Base-by-base conservation (phyloP, 2,329 filamentous ascomycete genomes). In the Colletotrichum australisinense region DNA sequence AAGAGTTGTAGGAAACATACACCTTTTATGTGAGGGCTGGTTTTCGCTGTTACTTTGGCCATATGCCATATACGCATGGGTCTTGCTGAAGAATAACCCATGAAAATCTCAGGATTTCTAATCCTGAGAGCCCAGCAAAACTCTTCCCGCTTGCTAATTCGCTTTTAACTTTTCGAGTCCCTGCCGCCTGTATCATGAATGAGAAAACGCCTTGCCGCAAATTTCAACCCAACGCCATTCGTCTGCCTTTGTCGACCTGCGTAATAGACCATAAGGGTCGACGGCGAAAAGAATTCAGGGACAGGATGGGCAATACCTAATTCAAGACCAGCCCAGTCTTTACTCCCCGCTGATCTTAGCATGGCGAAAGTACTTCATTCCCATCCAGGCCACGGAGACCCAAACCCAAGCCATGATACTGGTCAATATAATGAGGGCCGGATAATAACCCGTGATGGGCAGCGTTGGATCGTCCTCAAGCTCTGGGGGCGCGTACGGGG, bases 301-400 rank as follows among this genome's bases (percentile, higher is more conserved):
- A n/a, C 19, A n/a, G 42, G 19, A 49, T 49, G 42, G 19, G 19
- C 42, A 8, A 22, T 8, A 28, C 26, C 26, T 28, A 26, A 56
- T 19, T 22, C 53, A 56, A 28, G 26, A 26, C 26, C 22, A 1
- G 7, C 26, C 22, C 53, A 49, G 42, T 46, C 28, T 28, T 84
- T 77, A 94, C 80, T 91, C 89, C 38, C 88, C 88, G 69, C 86
- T 90, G 72, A 98, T 97, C 85, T 98, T 98, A 42, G 97, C 96
- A 86, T 99, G 97, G 77, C 95, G 92, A 81, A 99, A 99, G 83
- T 98, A 98, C 82, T 99, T 99, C 96, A 99, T 98, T 28, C 97
- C 97, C 62, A 98, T 93, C 97, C 97, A 99, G 12, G 97, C 97
- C 71, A 97, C 92, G 14, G 98, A 91, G 22, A 98, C 97, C 97